A percentile compares a stretch with the other conserved stretches of the same genome.
phyloP scores from a whole-genome alignment of 2,329 filamentous ascomycete species.

The Talaromyces sp. region DNA sequence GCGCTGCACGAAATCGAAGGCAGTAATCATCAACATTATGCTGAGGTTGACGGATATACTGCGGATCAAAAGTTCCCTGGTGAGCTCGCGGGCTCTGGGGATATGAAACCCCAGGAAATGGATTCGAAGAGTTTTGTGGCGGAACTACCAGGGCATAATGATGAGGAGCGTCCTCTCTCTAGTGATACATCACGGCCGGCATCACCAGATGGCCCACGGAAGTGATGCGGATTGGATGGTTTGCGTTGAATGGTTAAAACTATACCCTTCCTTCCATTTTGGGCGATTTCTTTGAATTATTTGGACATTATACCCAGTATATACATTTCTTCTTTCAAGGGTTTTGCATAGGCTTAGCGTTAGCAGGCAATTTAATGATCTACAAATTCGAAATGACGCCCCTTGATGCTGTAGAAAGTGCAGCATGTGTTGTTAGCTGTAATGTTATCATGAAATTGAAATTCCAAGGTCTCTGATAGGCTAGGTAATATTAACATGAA shows the following conservation, averaged over 20 bases:
- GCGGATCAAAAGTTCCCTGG: constrained; percentile 4
- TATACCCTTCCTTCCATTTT: neutral
- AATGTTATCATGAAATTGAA: no score
- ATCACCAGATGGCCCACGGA: neutral
- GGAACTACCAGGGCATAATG: constrained; percentile 5
- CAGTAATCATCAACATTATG: constrained; percentile 1
- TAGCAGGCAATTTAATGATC: no score
- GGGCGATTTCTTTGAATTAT: neutral
- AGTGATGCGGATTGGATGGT: neutral
- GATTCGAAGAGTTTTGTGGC: constrained; percentile 6
- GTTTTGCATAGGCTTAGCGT: neutral
- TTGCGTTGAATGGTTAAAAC: neutral
- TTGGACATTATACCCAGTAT: neutral
- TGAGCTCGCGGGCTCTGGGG: neutral
- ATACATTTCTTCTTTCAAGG: neutral
- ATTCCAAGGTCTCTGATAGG: no score
- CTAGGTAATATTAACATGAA: no score
- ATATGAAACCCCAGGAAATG: constrained; percentile 5
- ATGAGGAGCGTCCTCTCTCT: neutral
- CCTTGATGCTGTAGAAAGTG: no score
- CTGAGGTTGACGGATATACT: constrained; percentile 8
- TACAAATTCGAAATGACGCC: no score
- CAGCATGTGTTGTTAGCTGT: no score
- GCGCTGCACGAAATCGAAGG: neutral
- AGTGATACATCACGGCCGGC: neutral